Evolutionary conservation across 2,329 filamentous ascomycete species (phyloP).

Genomic region (Aspergillus puulaauensis): DNA sequence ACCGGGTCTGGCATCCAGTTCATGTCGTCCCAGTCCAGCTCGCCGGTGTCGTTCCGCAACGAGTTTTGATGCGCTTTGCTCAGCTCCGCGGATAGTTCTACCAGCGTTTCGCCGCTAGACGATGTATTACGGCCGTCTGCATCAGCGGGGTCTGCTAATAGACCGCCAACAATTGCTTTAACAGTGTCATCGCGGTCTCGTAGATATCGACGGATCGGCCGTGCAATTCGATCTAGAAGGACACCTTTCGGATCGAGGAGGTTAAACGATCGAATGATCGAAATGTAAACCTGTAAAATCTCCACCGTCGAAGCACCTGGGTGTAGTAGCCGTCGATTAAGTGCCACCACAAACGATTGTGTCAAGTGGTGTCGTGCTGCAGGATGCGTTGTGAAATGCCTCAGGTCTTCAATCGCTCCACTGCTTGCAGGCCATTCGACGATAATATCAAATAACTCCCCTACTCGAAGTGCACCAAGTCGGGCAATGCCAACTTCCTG

Average conservation of each 20-base stretch:
- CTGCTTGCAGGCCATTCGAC: constrained; percentile 60
- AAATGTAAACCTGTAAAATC: constrained; percentile 68
- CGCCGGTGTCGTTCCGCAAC: constrained; percentile 54
- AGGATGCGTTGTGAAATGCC: constrained; percentile 54
- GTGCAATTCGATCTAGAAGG: constrained; percentile 65
- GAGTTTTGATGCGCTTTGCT: constrained; percentile 41
- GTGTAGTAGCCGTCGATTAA: constrained; percentile 58
- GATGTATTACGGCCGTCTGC: constrained; percentile 30
- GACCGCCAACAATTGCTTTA: constrained; percentile 63
- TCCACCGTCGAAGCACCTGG: constrained; percentile 65
- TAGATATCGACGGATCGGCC: constrained; percentile 63
- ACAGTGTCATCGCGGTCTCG: constrained; percentile 66
- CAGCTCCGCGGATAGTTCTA: constrained; percentile 57
- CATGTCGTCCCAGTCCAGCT: constrained; percentile 89
- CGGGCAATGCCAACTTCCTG: constrained; percentile 55
- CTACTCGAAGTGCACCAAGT: constrained; percentile 56
- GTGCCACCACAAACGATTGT: constrained; percentile 52
- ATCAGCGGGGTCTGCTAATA: constrained; percentile 56
- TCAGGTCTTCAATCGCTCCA: constrained; percentile 62
- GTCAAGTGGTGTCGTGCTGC: constrained; percentile 57
- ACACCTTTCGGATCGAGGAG: constrained; percentile 65
- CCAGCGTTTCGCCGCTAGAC: constrained; percentile 43
- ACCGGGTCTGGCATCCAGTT: constrained; percentile 89
- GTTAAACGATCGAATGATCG: constrained; percentile 64
- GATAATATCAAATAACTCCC: constrained; percentile 62